phyloP scores from a whole-genome alignment of 805 yeast genomes.

The Suhomyces faveliae region DNA sequence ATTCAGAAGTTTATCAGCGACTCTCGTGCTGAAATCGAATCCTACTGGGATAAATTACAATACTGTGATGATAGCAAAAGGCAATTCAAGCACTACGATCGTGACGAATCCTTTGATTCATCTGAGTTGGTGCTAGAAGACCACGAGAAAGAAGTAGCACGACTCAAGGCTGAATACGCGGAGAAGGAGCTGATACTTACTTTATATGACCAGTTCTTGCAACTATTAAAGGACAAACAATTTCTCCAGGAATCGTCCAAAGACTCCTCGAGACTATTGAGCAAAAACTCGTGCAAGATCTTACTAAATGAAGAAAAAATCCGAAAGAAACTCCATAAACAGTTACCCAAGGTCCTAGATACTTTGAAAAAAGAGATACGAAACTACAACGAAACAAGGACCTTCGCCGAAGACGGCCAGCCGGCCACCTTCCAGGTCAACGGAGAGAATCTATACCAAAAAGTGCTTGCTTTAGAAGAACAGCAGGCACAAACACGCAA shows the following conservation, averaged over 20 bases:
- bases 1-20: slow-evolving; percentile 68
- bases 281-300: slow-evolving; percentile 75
- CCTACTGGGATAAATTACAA: slow-evolving; percentile 61
- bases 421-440: slow-evolving; percentile 29
- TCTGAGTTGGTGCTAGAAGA: slow-evolving; percentile 55
- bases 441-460: slow-evolving; percentile 49
- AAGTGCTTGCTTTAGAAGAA: slow-evolving; percentile 31
- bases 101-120: background rate
- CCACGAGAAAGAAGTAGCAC: slow-evolving; percentile 62
- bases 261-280: slow-evolving; percentile 75
- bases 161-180: slow-evolving; percentile 49
- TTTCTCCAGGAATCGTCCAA: slow-evolving; percentile 67
- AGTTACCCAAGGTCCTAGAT: slow-evolving; percentile 61
- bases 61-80: slow-evolving; percentile 47
- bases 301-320: slow-evolving; percentile 76
- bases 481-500: slow-evolving; percentile 6
- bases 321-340: slow-evolving; percentile 63
- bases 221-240: slow-evolving; percentile 56
- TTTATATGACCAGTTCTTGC: slow-evolving; percentile 54
- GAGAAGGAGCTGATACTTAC: slow-evolving; percentile 54
- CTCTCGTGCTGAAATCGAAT: slow-evolving; percentile 56
- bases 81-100: slow-evolving; percentile 42
- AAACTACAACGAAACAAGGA: slow-evolving; percentile 44
- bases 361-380: slow-evolving; percentile 48
- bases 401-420: background rate